Evolutionary conservation across 345 rosid species (phyloP), one percentile per base, ranked within the genome.

Genomic region (Eucalyptus erythrocorys): DNA sequence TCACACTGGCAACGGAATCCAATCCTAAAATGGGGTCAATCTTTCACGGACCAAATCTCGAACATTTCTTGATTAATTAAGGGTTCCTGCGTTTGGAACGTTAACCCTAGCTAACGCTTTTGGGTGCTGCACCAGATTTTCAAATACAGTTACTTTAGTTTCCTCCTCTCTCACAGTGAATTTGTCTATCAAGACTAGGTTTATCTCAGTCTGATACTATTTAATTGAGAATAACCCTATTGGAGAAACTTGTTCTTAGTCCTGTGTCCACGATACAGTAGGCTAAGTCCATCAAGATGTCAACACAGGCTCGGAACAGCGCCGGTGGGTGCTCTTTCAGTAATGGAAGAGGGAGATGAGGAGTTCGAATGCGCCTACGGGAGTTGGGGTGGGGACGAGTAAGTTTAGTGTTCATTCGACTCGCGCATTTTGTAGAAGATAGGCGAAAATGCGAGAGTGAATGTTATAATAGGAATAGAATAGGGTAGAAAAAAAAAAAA

Each of bases 231-330:
- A 43, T 1, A 21, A 21, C 82, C 47, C 27, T 22, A 0, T 76
- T 76, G 26, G 13, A 68, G 10, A 34, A 68, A 26, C 24, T 5
- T 16, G 43, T 34, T 71, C 43, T 21, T 10, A 13, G 43, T 68
- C 81, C 4, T 34, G 43, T 19, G 43, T 17, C 26, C 21, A 10
- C 12, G 0, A 5, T 1, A 3, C 2, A 1, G 19, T 8, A 1
- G 15, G 82, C 8, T 21, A 21, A 21, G 9, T 10, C 47, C 9
- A 76, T 40, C 30, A 7, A 76, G 13, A n/a, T n/a, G n/a, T n/a
- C n/a, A n/a, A n/a, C n/a, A n/a, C n/a, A n/a, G n/a, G n/a, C n/a
- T n/a, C n/a, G n/a, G n/a, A n/a, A n/a, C n/a, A n/a, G n/a, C n/a
- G n/a, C n/a, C n/a, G n/a, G n/a, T n/a, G n/a, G n/a, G n/a, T n/a